Evolutionary conservation across 2,329 filamentous ascomycete species (phyloP).

Genomic region (Talaromyces sp.): DNA sequence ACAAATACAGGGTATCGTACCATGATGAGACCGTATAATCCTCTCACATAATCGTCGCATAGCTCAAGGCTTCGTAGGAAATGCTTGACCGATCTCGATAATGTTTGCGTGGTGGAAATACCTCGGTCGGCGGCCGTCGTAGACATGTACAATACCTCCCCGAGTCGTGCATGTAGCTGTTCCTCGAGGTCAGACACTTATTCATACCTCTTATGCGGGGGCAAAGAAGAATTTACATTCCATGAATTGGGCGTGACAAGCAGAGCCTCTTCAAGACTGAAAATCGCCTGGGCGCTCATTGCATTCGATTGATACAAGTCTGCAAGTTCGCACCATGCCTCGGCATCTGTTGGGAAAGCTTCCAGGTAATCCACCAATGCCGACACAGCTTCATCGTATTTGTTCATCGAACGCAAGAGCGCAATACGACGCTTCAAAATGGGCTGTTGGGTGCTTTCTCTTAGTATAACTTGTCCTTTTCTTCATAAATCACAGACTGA

Average conservation of each 20-base stretch:
- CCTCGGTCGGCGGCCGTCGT: slow-evolving; percentile 35
- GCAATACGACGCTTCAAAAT: slow-evolving; percentile 82
- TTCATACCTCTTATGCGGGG: not conserved
- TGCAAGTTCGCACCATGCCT: slow-evolving; percentile 88
- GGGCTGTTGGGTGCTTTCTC: slow-evolving; percentile 51
- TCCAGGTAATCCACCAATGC: slow-evolving; percentile 74
- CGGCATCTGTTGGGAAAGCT: slow-evolving; percentile 81
- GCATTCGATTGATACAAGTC: slow-evolving; percentile 81
- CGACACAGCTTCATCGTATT: slow-evolving; percentile 67
- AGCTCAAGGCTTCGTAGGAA: slow-evolving; percentile 91
- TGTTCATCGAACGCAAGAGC: slow-evolving; percentile 70
- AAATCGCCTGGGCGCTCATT: slow-evolving; percentile 77
- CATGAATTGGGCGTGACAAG: slow-evolving; percentile 86
- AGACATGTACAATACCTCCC: slow-evolving; percentile 76
- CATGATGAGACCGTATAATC: slow-evolving; percentile 86
- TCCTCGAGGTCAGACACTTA: slow-evolving; percentile 17
- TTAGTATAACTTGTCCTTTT: slow-evolving; percentile 25
- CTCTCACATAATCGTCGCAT: slow-evolving; percentile 86
- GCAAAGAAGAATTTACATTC: slow-evolving; percentile 64
- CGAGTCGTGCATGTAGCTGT: slow-evolving; percentile 80
- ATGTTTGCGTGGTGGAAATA: slow-evolving; percentile 45
- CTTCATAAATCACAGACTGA: slow-evolving; percentile 7
- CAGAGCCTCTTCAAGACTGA: slow-evolving; percentile 84
- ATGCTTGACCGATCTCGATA: slow-evolving; percentile 73
- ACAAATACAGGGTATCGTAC: slow-evolving; percentile 44